Percentiles rank a stretch among this genome's conserved stretches.
phyloP scores from a whole-genome alignment of 306 rosid species.

The Quercus cerris region DNA sequence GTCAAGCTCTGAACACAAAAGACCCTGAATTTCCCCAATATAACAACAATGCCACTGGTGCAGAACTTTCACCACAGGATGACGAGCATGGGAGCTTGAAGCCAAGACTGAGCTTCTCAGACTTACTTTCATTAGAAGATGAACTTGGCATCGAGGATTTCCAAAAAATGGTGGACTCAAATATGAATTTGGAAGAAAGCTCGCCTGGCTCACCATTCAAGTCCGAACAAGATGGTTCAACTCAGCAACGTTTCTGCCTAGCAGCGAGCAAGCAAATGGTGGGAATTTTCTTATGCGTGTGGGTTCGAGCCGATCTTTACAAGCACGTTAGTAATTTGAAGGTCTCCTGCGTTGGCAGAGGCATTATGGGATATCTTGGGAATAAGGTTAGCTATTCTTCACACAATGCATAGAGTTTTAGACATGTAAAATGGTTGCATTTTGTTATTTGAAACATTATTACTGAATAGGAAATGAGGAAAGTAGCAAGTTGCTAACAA shows the following conservation, averaged over 20 bases:
- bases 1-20: slow-evolving; percentile 45
- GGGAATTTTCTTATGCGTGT: slow-evolving; percentile 78
- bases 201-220: slow-evolving; percentile 17
- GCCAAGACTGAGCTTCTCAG: slow-evolving; percentile 50
- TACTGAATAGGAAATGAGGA: background rate
- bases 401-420: too few species aligned
- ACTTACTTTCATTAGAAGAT: slow-evolving; percentile 42
- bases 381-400: slow-evolving; percentile 57
- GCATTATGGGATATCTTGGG: slow-evolving; percentile 94
- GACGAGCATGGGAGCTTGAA: slow-evolving; percentile 17
- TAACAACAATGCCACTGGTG: background rate
- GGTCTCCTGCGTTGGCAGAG: slow-evolving; percentile 77
- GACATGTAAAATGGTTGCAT: background rate
- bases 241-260: slow-evolving; percentile 31
- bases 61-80: background rate
- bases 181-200: slow-evolving; percentile 9
- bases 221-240: background rate
- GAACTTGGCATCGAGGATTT: slow-evolving; percentile 16
- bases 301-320: slow-evolving; percentile 56
- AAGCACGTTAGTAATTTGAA: slow-evolving; percentile 41
- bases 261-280: slow-evolving; percentile 95
- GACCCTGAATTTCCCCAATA: background rate
- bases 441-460: background rate
- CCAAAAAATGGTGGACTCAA: background rate
- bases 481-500: background rate